Conservation (phyloP, 768 basidiomycete species). For the Udeniomyces megalosporus region DNA sequence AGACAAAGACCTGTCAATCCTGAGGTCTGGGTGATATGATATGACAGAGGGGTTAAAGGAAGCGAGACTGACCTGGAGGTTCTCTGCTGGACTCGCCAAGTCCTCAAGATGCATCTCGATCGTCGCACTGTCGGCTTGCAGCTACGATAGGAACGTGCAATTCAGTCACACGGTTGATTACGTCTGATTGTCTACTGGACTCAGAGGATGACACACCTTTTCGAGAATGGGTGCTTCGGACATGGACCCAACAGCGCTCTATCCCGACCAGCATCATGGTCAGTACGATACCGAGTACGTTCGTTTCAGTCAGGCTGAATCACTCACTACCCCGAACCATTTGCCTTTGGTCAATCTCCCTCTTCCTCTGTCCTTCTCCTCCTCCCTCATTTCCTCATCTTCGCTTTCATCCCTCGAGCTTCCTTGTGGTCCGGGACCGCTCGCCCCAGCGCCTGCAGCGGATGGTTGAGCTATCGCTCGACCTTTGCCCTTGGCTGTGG, state of each 20-base stretch:
- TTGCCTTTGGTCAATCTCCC: constrained; percentile 16
- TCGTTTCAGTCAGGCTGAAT: too few relatives aligned
- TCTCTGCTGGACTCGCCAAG: constrained; percentile 13
- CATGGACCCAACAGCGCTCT: constrained; percentile 17
- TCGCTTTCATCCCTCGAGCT: constrained; percentile 12
- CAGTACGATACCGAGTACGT: too few relatives aligned
- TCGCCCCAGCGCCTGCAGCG: not conserved
- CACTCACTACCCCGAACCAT: constrained; percentile 17
- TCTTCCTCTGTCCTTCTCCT: constrained; percentile 11
- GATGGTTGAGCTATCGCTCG: too few relatives aligned
- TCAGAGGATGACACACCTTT: not conserved
- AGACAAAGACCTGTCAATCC: not conserved
- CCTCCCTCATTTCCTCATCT: constrained; percentile 10
- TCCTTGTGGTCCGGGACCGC: too few relatives aligned
- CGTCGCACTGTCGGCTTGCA: constrained; percentile 14
- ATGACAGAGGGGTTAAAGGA: not conserved
- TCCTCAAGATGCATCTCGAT: constrained; percentile 16
- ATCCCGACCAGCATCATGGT: not conserved
- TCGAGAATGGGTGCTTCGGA: constrained; percentile 15
- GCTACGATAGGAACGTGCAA: not conserved
- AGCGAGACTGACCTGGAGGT: constrained; percentile 12
- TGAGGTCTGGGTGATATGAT: not conserved
- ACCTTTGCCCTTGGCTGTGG: not conserved
- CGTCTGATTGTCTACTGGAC: not conserved
- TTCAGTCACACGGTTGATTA: not conserved